Base-by-base conservation (phyloP, 2,329 filamentous ascomycete genomes). In the Hypoxylon sp. region DNA sequence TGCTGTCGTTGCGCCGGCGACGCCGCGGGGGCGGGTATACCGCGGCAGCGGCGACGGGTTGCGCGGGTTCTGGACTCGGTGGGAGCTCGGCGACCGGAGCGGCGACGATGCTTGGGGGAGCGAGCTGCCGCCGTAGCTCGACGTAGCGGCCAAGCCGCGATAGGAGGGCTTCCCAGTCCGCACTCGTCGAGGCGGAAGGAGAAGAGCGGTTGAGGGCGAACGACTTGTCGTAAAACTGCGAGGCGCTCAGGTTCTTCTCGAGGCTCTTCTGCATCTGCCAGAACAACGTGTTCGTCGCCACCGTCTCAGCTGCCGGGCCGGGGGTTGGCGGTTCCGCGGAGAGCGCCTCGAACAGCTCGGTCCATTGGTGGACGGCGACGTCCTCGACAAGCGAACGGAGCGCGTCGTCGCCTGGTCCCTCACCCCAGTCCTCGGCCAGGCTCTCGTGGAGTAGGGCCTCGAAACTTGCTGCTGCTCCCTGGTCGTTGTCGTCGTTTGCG, bases 291-390 rank as follows among this genome's bases (percentile, higher is more conserved):
- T n/a, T n/a, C n/a, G n/a, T n/a, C n/a, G n/a, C n/a, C n/a, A 63
- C 54, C 2, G 48, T 29, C 3, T 53, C 61, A 8, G 62, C 57
- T 10, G 54, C 15, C 8, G 48, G 4, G 4, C 27, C 9, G 13
- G 40, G 18, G 7, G 54, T 31, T 20, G 51, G 35, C 17, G 51
- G 35, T 17, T 58, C 55, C 4, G 61, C 45, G 3, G 66, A 51
- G 17, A 75, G 46, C 0, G 61, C 27, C 8, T 76, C 76, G 40
- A 78, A 72, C 21, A 78, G 69, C 2, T 73, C 71, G 5, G 69
- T 60, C 76, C 77, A 79, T 47, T 72, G 70, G 38, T 55, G 51
- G 4, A 60, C 10, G 3, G 49, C 58, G 5, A 69, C 46, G 9
- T 69, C 61, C 26, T 69, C 63, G 4, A 69, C 40, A 6, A 68